These are phyloP conservation scores for Eutrema salsugineum DNA, from an alignment of 441 rosid species.

Conservation along the genomic window DNA sequence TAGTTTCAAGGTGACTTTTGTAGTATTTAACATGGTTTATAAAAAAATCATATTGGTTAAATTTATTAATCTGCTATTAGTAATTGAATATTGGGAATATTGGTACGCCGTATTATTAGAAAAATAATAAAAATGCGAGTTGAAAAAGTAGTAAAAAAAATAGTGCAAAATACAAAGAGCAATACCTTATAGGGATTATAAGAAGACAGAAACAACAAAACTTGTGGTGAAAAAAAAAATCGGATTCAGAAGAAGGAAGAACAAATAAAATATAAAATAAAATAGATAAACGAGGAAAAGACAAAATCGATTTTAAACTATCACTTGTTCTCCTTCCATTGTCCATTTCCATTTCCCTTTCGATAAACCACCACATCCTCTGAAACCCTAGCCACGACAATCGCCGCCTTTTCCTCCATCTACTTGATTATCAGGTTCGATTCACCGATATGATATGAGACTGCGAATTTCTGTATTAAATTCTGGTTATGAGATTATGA, in stretches of 20 bases:
- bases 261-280: neutral
- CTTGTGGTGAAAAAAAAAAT: slow-evolving; percentile 9
- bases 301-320: slow-evolving; percentile 3
- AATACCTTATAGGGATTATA: neutral
- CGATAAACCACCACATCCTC: slow-evolving; percentile 17
- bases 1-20: neutral
- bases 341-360: neutral
- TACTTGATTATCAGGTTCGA: neutral
- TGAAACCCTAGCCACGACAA: slow-evolving; percentile 22
- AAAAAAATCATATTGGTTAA: neutral
- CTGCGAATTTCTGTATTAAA: neutral
- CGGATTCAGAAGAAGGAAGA: slow-evolving; percentile 15
- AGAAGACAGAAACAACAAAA: slow-evolving; percentile 15
- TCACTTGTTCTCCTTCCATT: slow-evolving; percentile 7
- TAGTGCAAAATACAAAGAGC: neutral
- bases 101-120: neutral
- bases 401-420: neutral
- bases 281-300: neutral
- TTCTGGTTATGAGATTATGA: neutral
- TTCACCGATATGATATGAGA: neutral
- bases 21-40: neutral
- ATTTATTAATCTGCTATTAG: neutral
- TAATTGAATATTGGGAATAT: neutral
- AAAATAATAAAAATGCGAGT: neutral
- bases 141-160: neutral